phyloP scores from a whole-genome alignment of 768 basidiomycete genomes.

The Leucocoprinus sp. region DNA sequence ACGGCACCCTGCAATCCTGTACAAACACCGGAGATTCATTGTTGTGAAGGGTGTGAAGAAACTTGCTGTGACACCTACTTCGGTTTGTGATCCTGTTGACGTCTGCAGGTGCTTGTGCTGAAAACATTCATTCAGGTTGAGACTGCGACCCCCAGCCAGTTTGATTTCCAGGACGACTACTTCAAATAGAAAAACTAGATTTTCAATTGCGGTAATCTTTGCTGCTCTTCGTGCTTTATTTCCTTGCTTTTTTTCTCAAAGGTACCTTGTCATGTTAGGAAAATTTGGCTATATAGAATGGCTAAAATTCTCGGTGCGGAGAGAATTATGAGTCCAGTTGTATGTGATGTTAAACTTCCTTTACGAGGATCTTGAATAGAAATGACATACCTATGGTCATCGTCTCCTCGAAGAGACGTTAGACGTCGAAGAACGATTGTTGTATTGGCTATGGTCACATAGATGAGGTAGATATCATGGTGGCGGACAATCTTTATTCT shows the following conservation, averaged over 20 bases:
- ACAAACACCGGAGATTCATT: slow-evolving; percentile 56
- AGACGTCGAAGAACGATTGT: too few species aligned
- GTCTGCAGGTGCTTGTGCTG: background rate
- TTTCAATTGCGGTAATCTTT: background rate
- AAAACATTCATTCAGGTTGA: slow-evolving; percentile 40
- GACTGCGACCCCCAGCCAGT: slow-evolving; percentile 34
- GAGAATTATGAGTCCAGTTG: too few species aligned
- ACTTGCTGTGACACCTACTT: slow-evolving; percentile 22
- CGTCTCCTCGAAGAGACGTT: too few species aligned
- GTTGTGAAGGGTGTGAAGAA: slow-evolving; percentile 38
- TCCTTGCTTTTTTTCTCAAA: background rate
- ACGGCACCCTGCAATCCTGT: slow-evolving; percentile 54
- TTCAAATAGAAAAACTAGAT: slow-evolving; percentile 6
- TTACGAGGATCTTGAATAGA: too few species aligned
- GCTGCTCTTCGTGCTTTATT: background rate
- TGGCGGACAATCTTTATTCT: too few species aligned
- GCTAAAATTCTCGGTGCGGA: too few species aligned
- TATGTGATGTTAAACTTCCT: too few species aligned
- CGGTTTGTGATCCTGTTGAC: slow-evolving; percentile 32
- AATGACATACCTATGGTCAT: too few species aligned
- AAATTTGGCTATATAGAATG: too few species aligned
- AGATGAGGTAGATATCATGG: too few species aligned
- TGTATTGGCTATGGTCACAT: too few species aligned
- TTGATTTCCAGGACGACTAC: slow-evolving; percentile 51
- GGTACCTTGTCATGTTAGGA: background rate